Conservation (phyloP, 2,329 filamentous ascomycete species). For the Lecanicillium sp. region DNA sequence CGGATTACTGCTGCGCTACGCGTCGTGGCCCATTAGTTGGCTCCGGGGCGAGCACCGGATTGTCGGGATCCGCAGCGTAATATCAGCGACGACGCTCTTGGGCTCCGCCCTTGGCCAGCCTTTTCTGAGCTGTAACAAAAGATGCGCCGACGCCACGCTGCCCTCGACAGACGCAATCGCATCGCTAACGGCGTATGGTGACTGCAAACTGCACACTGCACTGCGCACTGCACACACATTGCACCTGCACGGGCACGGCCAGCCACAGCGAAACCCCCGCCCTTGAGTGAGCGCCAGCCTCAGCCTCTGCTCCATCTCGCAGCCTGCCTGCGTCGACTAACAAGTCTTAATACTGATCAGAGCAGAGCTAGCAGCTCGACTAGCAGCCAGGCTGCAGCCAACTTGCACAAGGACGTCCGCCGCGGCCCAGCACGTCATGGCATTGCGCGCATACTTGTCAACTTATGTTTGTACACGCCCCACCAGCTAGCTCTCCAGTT, state of each 20-base stretch:
- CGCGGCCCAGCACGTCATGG: slow-evolving; percentile 4
- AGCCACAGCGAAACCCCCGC: not conserved
- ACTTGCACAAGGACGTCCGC: not conserved
- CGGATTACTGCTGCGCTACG: not conserved
- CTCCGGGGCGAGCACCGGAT: slow-evolving; percentile 1
- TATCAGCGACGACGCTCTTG: slow-evolving; percentile 3
- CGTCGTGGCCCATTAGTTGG: not conserved
- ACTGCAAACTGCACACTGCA: too few relatives aligned
- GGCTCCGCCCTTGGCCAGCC: not conserved
- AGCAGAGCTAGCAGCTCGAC: too few relatives aligned
- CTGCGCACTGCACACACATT: too few relatives aligned
- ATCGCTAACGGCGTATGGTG: slow-evolving; percentile 6
- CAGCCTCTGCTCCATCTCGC: slow-evolving; percentile 7
- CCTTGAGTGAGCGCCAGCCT: not conserved
- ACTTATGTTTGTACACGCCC: too few relatives aligned
- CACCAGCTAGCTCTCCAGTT: not conserved
- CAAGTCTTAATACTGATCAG: too few relatives aligned
- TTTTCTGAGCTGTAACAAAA: slow-evolving; percentile 13
- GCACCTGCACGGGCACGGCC: too few relatives aligned
- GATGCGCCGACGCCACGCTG: slow-evolving; percentile 5
- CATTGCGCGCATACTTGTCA: too few relatives aligned
- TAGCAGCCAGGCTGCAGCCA: too few relatives aligned
- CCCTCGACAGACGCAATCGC: slow-evolving; percentile 5
- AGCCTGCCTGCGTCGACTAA: too few relatives aligned
- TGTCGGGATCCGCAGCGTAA: slow-evolving; percentile 11